Conservation (phyloP, 352 stramenopile genomes). For the Pythium graminicola region DNA sequence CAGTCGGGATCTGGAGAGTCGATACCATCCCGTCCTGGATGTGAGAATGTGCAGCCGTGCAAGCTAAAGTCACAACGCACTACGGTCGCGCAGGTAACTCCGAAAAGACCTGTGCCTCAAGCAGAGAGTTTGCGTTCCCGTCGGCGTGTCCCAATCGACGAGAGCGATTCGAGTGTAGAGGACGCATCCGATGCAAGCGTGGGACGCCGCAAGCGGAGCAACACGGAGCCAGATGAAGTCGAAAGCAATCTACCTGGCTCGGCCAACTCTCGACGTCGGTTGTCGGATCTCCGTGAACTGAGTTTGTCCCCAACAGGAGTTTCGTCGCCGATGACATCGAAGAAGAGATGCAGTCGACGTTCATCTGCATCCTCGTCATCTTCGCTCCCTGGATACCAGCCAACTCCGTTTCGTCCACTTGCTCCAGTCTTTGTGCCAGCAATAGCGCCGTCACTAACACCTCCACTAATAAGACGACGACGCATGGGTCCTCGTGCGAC, state of each 20-base stretch:
- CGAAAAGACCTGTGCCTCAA: too few relatives aligned
- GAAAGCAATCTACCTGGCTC: not conserved
- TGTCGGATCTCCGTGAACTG: slow-evolving; percentile 23
- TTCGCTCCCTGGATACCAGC: not conserved
- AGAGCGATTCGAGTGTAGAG: slow-evolving; percentile 58
- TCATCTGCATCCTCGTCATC: slow-evolving; percentile 9
- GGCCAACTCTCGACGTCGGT: slow-evolving; percentile 11
- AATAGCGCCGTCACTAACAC: not conserved
- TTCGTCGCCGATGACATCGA: slow-evolving; percentile 13
- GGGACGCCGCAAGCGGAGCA: slow-evolving; percentile 60
- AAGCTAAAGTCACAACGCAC: slow-evolving; percentile 17
- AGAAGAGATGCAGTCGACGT: slow-evolving; percentile 21
- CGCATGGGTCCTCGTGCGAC: slow-evolving; percentile 19
- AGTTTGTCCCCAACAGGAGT: slow-evolving; percentile 19
- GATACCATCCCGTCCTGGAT: slow-evolving; percentile 32
- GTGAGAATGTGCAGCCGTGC: not conserved
- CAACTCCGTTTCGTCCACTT: not conserved
- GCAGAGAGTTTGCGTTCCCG: slow-evolving; percentile 30
- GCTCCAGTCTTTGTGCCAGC: slow-evolving; percentile 9
- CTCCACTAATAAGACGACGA: not conserved
- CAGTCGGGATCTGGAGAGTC: not conserved
- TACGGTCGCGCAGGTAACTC: slow-evolving; percentile 19
- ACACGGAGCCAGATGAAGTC: slow-evolving; percentile 26
- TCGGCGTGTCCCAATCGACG: slow-evolving; percentile 37
- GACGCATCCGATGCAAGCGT: slow-evolving; percentile 44